Evolutionary conservation across 2,329 filamentous ascomycete genomes (phyloP).

Genomic region (Monosporascus ibericus): DNA sequence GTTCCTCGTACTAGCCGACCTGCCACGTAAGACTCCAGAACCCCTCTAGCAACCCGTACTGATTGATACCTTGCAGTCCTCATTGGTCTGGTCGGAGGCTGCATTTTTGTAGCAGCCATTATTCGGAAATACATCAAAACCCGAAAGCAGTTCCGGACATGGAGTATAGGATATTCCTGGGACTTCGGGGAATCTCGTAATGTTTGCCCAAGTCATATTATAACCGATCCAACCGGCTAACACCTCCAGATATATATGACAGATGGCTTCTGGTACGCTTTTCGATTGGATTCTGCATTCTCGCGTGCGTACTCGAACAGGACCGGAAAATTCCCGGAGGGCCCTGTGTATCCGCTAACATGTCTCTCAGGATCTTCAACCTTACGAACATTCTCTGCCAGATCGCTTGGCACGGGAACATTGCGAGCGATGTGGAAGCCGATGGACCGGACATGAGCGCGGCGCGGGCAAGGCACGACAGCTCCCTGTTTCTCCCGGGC

Average conservation of each 20-base stretch:
- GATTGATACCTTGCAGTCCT: constrained; percentile 26
- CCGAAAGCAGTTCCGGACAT: constrained; percentile 24
- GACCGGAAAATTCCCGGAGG: no score
- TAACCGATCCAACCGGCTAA: constrained; percentile 5
- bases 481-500: constrained; percentile 31
- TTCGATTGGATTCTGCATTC: constrained; percentile 34
- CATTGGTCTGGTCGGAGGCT: constrained; percentile 29
- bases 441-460: constrained; percentile 27
- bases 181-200: constrained; percentile 7
- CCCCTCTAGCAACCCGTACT: not conserved
- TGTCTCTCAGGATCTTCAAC: constrained; percentile 32
- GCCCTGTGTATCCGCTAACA: constrained; percentile 25
- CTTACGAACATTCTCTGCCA: constrained; percentile 18
- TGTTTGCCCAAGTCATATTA: constrained; percentile 1
- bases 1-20: constrained; percentile 11
- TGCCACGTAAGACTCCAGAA: constrained; percentile 6
- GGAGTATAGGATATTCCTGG: constrained; percentile 27
- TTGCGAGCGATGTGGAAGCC: constrained; percentile 18
- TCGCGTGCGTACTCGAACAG: constrained; percentile 24
- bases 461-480: constrained; percentile 22
- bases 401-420: constrained; percentile 23
- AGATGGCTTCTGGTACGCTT: constrained; percentile 39
- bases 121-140: constrained; percentile 35
- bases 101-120: constrained; percentile 31
- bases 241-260: constrained; percentile 33